These are phyloP conservation scores for Neofusicoccum cordaticola DNA, from an alignment of 2,329 filamentous ascomycete species.

Conservation along the genomic window DNA sequence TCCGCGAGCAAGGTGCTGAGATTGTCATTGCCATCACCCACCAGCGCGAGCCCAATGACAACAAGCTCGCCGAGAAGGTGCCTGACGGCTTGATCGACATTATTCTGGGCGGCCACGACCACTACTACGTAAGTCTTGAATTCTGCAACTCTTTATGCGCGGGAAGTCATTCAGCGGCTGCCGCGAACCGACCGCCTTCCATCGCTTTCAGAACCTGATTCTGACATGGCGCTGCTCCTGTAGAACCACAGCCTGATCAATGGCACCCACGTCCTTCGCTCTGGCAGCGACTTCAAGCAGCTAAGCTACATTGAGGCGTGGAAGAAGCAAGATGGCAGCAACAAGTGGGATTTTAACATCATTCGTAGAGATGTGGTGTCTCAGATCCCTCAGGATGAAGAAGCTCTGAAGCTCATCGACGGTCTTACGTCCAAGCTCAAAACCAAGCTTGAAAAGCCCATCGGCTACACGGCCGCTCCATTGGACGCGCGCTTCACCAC, in stretches of 20 bases:
- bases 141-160: too few species aligned
- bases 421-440: constrained; percentile 71
- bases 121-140: constrained; percentile 63
- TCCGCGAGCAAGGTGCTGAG: constrained; percentile 76
- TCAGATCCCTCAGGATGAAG: constrained; percentile 61
- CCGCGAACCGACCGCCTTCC: not conserved
- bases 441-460: constrained; percentile 73
- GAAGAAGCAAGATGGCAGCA: constrained; percentile 48
- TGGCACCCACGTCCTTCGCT: constrained; percentile 78
- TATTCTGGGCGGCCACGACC: constrained; percentile 85
- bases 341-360: constrained; percentile 76
- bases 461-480: constrained; percentile 78
- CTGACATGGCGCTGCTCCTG: not conserved
- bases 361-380: constrained; percentile 70
- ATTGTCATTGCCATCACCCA: constrained; percentile 81
- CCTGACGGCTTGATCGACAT: constrained; percentile 74
- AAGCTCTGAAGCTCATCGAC: constrained; percentile 61
- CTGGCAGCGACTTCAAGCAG: constrained; percentile 89
- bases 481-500: constrained; percentile 85
- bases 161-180: too few species aligned
- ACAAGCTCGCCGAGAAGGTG: constrained; percentile 73
- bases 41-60: constrained; percentile 84
- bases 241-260: constrained; percentile 66
- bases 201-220: not conserved
- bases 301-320: constrained; percentile 82